Conservation (phyloP, 768 basidiomycete species). For the Paxillus involutus region DNA sequence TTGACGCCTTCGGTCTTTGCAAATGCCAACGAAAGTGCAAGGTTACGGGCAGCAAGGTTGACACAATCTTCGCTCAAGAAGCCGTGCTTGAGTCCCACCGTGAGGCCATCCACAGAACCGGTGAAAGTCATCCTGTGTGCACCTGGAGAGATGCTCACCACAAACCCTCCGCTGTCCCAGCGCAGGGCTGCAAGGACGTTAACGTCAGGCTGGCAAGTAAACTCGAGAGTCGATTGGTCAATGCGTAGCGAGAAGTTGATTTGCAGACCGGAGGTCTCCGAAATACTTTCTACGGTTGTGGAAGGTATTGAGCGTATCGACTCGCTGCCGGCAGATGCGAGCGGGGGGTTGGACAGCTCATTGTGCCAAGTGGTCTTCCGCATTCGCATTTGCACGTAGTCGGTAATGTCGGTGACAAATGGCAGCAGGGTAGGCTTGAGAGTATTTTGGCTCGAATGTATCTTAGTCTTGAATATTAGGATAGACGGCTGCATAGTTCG, state of each 20-base stretch:
- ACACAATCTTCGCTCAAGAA: constrained; percentile 83
- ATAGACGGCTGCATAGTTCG: constrained; percentile 48
- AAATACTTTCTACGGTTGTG: constrained; percentile 6
- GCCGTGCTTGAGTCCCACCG: constrained; percentile 79
- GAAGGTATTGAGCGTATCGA: constrained; percentile 19
- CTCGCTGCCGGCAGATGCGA: constrained; percentile 4
- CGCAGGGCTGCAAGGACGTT: constrained; percentile 87
- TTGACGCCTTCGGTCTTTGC: constrained; percentile 44
- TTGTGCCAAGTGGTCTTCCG: constrained; percentile 43
- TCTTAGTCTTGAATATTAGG: constrained; percentile 81
- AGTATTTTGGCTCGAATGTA: constrained; percentile 86
- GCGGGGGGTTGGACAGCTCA: constrained; percentile 17
- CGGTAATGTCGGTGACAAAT: constrained; percentile 77
- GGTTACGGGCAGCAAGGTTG: constrained; percentile 76
- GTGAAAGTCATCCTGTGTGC: constrained; percentile 72
- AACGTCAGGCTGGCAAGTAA: constrained; percentile 89
- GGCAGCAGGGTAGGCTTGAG: constrained; percentile 80
- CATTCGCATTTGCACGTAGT: constrained; percentile 69
- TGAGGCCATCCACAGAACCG: constrained; percentile 79
- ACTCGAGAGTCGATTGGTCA: constrained; percentile 80
- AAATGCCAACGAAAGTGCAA: constrained; percentile 75
- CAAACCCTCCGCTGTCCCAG: constrained; percentile 95
- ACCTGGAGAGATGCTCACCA: constrained; percentile 75
- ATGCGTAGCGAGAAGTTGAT: constrained; percentile 89
- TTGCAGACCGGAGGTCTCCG: constrained; percentile 50